Evolutionary conservation across 106 monocot species (phyloP).

Genomic region (Allium cepa): DNA sequence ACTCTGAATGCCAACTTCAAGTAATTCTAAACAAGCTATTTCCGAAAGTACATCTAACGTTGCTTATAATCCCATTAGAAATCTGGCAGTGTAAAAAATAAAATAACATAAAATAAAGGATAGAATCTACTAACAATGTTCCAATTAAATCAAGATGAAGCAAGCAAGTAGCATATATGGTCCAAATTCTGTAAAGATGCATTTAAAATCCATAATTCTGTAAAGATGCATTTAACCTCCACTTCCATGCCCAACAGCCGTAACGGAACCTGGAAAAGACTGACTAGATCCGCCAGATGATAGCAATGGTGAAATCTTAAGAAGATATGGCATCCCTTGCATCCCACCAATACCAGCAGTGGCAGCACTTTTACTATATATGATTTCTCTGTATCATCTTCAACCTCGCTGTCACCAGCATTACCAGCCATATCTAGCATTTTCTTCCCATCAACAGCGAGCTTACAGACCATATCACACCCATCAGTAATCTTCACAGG

Average conservation of each 20-base stretch:
- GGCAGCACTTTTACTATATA: neutral
- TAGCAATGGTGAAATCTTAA: neutral
- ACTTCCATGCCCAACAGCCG: slow-evolving; percentile 8
- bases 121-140: no score
- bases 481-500: slow-evolving; percentile 63
- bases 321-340: neutral
- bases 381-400: neutral
- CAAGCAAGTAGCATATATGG: no score
- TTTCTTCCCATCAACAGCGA: slow-evolving; percentile 81
- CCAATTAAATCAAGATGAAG: no score
- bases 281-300: neutral
- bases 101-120: no score
- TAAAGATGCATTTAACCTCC: neutral
- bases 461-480: slow-evolving; percentile 41
- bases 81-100: no score
- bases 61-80: no score
- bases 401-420: neutral
- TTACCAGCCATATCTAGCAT: slow-evolving; percentile 21
- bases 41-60: no score
- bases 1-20: no score
- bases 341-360: neutral
- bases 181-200: no score
- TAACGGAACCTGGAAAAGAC: no score
- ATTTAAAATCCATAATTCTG: no score
- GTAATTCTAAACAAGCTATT: no score